These are phyloP conservation scores for Sistotremastrum suecicum DNA, from an alignment of 768 basidiomycete genomes.

Conservation along the genomic window DNA sequence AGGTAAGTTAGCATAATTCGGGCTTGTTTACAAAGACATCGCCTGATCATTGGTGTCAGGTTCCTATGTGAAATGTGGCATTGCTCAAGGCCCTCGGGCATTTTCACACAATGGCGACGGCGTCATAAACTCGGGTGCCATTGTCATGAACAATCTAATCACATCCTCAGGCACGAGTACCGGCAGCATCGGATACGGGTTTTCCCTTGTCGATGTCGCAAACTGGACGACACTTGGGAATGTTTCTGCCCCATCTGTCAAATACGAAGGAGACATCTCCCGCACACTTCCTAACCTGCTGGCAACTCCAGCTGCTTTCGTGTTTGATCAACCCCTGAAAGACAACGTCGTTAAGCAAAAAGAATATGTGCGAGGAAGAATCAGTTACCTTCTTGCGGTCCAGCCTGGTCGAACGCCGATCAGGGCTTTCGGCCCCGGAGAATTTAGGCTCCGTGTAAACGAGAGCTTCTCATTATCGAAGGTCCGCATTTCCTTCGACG, in stretches of 20 bases:
- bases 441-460: slow-evolving; percentile 4
- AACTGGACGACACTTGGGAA: slow-evolving; percentile 12
- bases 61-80: slow-evolving; percentile 6
- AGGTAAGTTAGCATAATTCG: slow-evolving; percentile 7
- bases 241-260: slow-evolving; percentile 5
- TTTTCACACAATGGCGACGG: background rate
- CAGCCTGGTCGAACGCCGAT: slow-evolving; percentile 7
- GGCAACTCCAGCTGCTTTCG: slow-evolving; percentile 11
- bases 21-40: too few relatives aligned
- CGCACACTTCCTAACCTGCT: slow-evolving; percentile 5
- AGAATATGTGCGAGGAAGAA: slow-evolving; percentile 3
- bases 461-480: slow-evolving; percentile 4
- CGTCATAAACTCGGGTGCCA: slow-evolving; percentile 9
- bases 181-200: slow-evolving; percentile 11
- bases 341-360: slow-evolving; percentile 1
- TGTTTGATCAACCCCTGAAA: slow-evolving; percentile 4
- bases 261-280: slow-evolving; percentile 8
- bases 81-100: slow-evolving; percentile 9
- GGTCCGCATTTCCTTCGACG: slow-evolving; percentile 4
- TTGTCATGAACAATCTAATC: slow-evolving; percentile 11
- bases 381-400: slow-evolving; percentile 6
- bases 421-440: slow-evolving; percentile 8
- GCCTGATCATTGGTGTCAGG: too few relatives aligned
- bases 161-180: slow-evolving; percentile 1
- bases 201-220: slow-evolving; percentile 11